Evolutionary conservation across 345 rosid genomes (phyloP), one percentile per base, ranked within the genome.

Genomic region (Citrus unshiu): DNA sequence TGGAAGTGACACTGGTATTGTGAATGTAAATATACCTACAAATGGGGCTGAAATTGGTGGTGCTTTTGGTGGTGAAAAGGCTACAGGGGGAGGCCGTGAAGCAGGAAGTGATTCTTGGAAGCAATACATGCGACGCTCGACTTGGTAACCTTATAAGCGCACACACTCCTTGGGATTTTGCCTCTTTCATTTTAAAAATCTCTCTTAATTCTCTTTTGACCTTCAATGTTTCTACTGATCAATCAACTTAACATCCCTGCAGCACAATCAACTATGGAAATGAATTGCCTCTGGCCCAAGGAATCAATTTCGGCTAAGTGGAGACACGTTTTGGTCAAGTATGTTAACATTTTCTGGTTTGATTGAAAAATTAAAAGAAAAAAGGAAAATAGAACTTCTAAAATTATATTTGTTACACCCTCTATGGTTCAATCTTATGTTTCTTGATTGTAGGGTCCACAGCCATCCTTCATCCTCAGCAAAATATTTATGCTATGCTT

Each of bases 91-190:
- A 73, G 97, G 99, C 71, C 95, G 97, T 74, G 99, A 94, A 90
- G 98, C 98, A 34, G 99, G 99, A 80, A 96, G 98, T 35, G 97
- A 96, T 83, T 93, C 98, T 29, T 96, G 99, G 99, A 96, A 96
- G 86, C 99, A 96, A 79, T 96, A 96, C 80, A 94, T 96, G 99
- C 91, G 97, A 43, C 97, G 98, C 49, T 91, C 98, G 16, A 96
- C 98, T 62, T 94, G 99, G 99, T 96, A 91, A 63, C 5, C 24
- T 65, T 4, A 19, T n/a, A 13, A 1, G 51, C 25, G 4, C 37
- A 4, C 40, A 7, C 16, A 8, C 59, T 19, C 30, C 67, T 60
- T 61, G 32, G 58, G 58, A 22, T 39, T 5, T 68, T 4, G 32
- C 27, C 65, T 4, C 56, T 2, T 10, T 68, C 21, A 73, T 58